Evolutionary conservation across 768 basidiomycete species (phyloP).

Genomic region (Pseudohyphozyma bogoriensis): DNA sequence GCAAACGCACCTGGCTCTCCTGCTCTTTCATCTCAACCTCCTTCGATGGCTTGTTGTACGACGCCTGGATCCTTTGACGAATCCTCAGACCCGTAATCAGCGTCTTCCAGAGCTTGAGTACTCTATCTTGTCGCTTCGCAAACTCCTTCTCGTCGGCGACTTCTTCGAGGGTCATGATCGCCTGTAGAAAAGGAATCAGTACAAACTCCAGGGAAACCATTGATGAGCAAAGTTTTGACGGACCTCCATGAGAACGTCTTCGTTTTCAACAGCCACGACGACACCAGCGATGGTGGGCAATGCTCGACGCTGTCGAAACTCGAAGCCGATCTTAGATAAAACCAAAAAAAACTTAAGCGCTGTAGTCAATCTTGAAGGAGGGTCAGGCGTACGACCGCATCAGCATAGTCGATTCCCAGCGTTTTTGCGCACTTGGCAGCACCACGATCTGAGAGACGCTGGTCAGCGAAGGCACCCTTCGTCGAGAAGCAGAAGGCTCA

Average conservation of each 20-base stretch:
- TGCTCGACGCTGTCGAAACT: constrained; percentile 86
- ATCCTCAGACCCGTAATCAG: constrained; percentile 82
- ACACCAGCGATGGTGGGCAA: constrained; percentile 75
- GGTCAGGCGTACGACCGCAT: constrained; percentile 70
- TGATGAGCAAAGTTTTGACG: constrained; percentile 31
- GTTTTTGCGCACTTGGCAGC: constrained; percentile 77
- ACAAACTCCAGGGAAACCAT: neutral
- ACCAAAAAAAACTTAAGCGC: neutral
- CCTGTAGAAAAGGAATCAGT: constrained; percentile 44
- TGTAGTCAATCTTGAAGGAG: neutral
- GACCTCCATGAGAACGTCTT: constrained; percentile 64
- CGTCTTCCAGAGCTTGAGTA: constrained; percentile 76
- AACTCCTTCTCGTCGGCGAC: constrained; percentile 66
- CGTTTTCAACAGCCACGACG: constrained; percentile 73
- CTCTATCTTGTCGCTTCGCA: constrained; percentile 63
- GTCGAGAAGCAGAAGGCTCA: constrained; percentile 42
- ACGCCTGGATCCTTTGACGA: constrained; percentile 45
- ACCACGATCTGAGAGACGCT: constrained; percentile 55
- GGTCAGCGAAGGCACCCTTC: neutral
- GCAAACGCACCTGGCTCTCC: neutral
- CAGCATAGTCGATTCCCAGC: constrained; percentile 80
- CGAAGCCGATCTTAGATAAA: constrained; percentile 68
- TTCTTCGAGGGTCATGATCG: constrained; percentile 71
- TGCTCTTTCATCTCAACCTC: neutral
- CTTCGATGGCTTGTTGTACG: neutral